These are phyloP conservation scores for Boletus speciosus DNA, from an alignment of 768 basidiomycete species.

Conservation along the genomic window DNA sequence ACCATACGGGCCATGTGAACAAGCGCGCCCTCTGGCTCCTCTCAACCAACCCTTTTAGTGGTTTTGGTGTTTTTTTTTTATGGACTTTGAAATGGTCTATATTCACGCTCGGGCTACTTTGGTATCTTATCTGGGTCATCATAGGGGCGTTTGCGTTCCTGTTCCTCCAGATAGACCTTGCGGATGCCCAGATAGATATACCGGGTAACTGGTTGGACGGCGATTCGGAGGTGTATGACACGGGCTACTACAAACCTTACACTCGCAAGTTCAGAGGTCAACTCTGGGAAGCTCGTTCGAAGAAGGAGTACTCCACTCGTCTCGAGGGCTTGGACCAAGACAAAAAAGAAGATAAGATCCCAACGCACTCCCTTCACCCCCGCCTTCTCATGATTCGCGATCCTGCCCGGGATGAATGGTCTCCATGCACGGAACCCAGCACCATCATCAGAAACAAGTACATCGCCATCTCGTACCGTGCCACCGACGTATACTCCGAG, in stretches of 20 bases:
- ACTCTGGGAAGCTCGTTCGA: slow-evolving; percentile 22
- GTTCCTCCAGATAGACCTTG: too few relatives aligned
- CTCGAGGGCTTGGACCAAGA: neutral
- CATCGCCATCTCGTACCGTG: slow-evolving; percentile 17
- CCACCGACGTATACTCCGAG: slow-evolving; percentile 3
- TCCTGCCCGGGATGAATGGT: slow-evolving; percentile 1
- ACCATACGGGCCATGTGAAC: neutral
- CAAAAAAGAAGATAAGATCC: neutral
- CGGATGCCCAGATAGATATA: neutral
- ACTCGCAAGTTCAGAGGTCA: slow-evolving; percentile 8
- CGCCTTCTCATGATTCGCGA: slow-evolving; percentile 8
- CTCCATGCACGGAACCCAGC: neutral
- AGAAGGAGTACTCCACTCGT: slow-evolving; percentile 13
- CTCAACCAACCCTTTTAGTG: slow-evolving; percentile 1
- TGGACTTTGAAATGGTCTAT: slow-evolving; percentile 9
- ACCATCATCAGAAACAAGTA: slow-evolving; percentile 7
- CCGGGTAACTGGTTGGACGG: neutral
- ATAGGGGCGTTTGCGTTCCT: neutral
- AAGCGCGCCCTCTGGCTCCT: slow-evolving; percentile 17
- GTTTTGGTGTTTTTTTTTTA: neutral
- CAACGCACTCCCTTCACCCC: slow-evolving; percentile 13
- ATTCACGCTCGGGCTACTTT: slow-evolving; percentile 9
- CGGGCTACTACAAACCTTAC: slow-evolving; percentile 3
- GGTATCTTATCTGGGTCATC: slow-evolving; percentile 3
- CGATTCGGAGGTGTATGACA: neutral